These are phyloP conservation scores for Zygoascus bituminiphila DNA, from an alignment of 805 yeast genomes.

Conservation along the genomic window DNA sequence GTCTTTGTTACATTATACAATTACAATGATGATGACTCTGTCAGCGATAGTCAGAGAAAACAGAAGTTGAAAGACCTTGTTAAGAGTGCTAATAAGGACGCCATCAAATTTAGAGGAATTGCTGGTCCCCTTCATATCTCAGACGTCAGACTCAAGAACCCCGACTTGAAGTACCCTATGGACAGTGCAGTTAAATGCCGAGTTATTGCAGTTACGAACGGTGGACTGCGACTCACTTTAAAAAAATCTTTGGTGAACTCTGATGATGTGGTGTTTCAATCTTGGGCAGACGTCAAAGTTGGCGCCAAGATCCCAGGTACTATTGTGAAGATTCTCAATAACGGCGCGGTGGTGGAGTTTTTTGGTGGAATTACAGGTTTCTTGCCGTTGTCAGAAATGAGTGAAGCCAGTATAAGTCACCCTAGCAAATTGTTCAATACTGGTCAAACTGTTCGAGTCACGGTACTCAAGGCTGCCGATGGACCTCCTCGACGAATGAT, in stretches of 20 bases:
- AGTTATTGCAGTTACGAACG: slow-evolving; percentile 24
- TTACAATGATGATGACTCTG: neutral
- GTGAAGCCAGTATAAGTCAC: slow-evolving; percentile 73
- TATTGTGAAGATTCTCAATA: slow-evolving; percentile 57
- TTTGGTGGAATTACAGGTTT: slow-evolving; percentile 73
- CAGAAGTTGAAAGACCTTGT: neutral
- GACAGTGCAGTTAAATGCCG: slow-evolving; percentile 60
- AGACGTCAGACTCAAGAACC: slow-evolving; percentile 75
- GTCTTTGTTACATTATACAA: slow-evolving; percentile 21
- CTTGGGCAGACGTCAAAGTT: slow-evolving; percentile 47
- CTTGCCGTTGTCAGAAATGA: slow-evolving; percentile 79
- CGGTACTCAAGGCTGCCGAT: slow-evolving; percentile 48
- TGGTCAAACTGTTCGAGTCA: slow-evolving; percentile 78
- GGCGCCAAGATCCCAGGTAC: slow-evolving; percentile 59
- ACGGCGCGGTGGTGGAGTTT: slow-evolving; percentile 79
- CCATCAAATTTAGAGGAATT: slow-evolving; percentile 54
- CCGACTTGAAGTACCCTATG: slow-evolving; percentile 84
- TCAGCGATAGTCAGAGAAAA: neutral
- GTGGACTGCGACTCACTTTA: slow-evolving; percentile 55
- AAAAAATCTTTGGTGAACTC: slow-evolving; percentile 73
- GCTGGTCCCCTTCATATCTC: slow-evolving; percentile 74
- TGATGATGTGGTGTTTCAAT: slow-evolving; percentile 31
- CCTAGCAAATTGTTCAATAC: slow-evolving; percentile 71
- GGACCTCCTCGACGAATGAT: slow-evolving; percentile 44
- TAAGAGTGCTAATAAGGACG: slow-evolving; percentile 27